These are phyloP conservation scores for Ceraceosorus bombacis DNA, from an alignment of 1,284 basidiomycete genomes.

Conservation along the genomic window DNA sequence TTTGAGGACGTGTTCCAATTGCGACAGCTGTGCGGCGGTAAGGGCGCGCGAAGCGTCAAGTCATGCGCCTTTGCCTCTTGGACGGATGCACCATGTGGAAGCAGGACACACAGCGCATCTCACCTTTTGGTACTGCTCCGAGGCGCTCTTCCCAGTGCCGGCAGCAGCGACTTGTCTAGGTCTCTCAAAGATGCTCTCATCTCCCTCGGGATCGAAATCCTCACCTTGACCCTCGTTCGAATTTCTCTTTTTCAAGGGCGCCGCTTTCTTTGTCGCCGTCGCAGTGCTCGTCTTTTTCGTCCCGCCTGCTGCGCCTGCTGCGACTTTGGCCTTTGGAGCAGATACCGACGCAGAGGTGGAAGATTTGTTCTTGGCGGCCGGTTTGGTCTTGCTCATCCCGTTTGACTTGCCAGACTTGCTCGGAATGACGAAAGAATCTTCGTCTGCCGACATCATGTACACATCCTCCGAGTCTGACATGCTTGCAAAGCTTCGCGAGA, in stretches of 20 bases:
- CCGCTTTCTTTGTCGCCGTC: slow-evolving; percentile 1
- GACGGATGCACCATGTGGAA: slow-evolving; percentile 6
- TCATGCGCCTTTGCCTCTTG: background rate
- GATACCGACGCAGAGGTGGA: no score
- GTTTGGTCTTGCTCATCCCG: no score
- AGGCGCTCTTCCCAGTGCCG: slow-evolving; percentile 65
- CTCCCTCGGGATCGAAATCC: slow-evolving; percentile 33
- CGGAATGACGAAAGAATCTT: no score
- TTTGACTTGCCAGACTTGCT: no score
- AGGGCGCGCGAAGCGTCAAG: slow-evolving; percentile 1
- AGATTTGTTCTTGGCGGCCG: no score
- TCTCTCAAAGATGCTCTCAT: slow-evolving; percentile 37
- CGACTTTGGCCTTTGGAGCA: no score
- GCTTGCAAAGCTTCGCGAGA: no score
- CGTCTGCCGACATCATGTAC: no score
- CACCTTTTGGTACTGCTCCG: slow-evolving; percentile 87
- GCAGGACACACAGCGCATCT: slow-evolving; percentile 23
- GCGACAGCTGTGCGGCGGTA: slow-evolving; percentile 63
- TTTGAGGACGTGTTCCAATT: slow-evolving; percentile 91
- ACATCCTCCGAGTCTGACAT: no score
- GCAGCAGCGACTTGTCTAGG: background rate
- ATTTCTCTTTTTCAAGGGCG: slow-evolving; percentile 65
- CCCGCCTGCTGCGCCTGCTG: no score
- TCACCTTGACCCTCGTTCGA: slow-evolving; percentile 49
- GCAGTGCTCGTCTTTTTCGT: no score